These are phyloP conservation scores for Megacollybia marginata DNA, from an alignment of 768 basidiomycete genomes.

Conservation along the genomic window DNA sequence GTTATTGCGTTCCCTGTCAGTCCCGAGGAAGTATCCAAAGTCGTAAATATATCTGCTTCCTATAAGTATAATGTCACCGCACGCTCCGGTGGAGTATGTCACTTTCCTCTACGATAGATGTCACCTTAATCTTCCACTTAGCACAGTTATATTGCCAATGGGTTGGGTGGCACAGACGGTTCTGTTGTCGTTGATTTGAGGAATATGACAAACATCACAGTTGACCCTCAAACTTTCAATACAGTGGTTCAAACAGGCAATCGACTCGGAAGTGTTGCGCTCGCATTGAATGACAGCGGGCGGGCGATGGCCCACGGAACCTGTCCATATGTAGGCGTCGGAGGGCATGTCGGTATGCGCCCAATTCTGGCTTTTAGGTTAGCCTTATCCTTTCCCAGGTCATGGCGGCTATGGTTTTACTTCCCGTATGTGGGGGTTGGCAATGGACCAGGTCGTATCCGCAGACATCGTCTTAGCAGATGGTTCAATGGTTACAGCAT, in stretches of 20 bases:
- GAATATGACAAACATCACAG: slow-evolving; percentile 29
- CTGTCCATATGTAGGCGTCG: slow-evolving; percentile 45
- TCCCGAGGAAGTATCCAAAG: slow-evolving; percentile 25
- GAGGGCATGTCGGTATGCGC: slow-evolving; percentile 35
- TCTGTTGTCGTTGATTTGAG: slow-evolving; percentile 38
- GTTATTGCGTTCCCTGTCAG: slow-evolving; percentile 29
- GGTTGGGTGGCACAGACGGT: slow-evolving; percentile 32
- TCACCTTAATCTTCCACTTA: slow-evolving; percentile 7
- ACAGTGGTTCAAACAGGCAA: slow-evolving; percentile 37
- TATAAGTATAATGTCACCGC: slow-evolving; percentile 31
- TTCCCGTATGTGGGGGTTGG: slow-evolving; percentile 42
- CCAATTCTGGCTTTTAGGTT: not conserved
- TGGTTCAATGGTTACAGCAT: slow-evolving; percentile 26
- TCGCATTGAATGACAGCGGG: slow-evolving; percentile 27
- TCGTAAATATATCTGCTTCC: slow-evolving; percentile 25
- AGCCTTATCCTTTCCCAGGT: not conserved
- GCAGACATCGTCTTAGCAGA: slow-evolving; percentile 37
- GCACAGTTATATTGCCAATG: slow-evolving; percentile 46
- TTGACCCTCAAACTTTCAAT: slow-evolving; percentile 24
- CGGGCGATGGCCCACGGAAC: slow-evolving; percentile 46
- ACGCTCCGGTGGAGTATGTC: slow-evolving; percentile 36
- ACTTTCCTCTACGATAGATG: not conserved
- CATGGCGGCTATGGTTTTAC: slow-evolving; percentile 42
- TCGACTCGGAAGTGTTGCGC: slow-evolving; percentile 38
- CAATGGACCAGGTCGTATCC: slow-evolving; percentile 36